Base-by-base conservation (phyloP, 108 stramenopile species). In the Tribonema minus region DNA sequence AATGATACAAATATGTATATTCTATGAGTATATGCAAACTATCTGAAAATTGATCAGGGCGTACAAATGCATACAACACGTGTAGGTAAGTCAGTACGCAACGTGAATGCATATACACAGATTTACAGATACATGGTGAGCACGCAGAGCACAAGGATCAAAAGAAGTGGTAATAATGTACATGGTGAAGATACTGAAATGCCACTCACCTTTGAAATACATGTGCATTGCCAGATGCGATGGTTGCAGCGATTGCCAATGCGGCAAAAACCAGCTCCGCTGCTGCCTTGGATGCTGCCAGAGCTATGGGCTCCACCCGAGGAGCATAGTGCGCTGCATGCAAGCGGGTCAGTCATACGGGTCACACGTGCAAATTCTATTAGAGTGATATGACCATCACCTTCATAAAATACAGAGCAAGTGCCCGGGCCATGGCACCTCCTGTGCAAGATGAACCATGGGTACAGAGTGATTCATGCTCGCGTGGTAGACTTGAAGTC, bases 261-360 rank as follows among this genome's bases (percentile, higher is more conserved):
- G 20, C 46, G 46, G 46, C 46, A 15, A 54, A 54, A 15, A 54
- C 68, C 37, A 78, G 38, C 38, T 78, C 77, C 38, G 68, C 33
- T 29, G 58, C 30, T 27, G 68, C 77, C 68, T 78, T 78, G 3
- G 77, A 46, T 58, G 58, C n/a, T 27, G 77, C 77, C 2, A 78
- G 68, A 41, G 66, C 67, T 61, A 78, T 25, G 7, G 77, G 67
- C 66, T 78, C 68, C 36, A 78, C 61, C 40, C 58, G 46, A 4
- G 77, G 68, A 34, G 68, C 77, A 54, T 54, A 54, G 20, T 54
- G 46, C 15, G 15, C 46, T 54, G 46, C 46, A 54, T 9, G 20
- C 15, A 54, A 15, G 46, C 46, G 46, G 15, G 46, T 20, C 46
- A 54, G 20, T 54, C 46, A 15, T 9, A 9, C 46, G 46, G 46